A percentile compares a stretch with the other conserved stretches of the same genome.
These are phyloP conservation scores for Abelmoschus esculentus DNA, from an alignment of 345 rosid species.

Conservation along the genomic window DNA sequence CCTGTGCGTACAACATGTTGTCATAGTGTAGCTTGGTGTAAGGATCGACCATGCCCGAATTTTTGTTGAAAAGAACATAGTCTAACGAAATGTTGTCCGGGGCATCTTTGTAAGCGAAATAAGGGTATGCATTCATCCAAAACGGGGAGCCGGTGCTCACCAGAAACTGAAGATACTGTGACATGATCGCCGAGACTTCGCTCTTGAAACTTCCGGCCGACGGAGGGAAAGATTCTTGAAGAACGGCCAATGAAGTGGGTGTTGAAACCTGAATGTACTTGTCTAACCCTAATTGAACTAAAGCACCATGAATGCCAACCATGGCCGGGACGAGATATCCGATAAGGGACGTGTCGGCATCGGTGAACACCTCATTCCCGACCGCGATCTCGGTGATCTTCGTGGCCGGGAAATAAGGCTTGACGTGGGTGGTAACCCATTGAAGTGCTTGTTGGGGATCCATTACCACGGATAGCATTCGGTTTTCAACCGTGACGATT, in stretches of 20 bases:
- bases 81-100: constrained; percentile 56
- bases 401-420: constrained; percentile 64
- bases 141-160: constrained; percentile 51
- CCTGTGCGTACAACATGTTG: constrained; percentile 94
- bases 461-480: constrained; percentile 45
- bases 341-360: constrained; percentile 35
- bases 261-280: constrained; percentile 66
- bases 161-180: constrained; percentile 52
- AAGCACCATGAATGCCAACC: constrained; percentile 62
- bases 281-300: constrained; percentile 64
- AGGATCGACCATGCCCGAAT: constrained; percentile 78
- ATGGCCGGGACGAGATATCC: constrained; percentile 71
- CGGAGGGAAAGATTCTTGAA: constrained; percentile 75
- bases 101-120: constrained; percentile 80
- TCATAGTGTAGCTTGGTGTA: constrained; percentile 65
- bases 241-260: constrained; percentile 63
- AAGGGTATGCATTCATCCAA: constrained; percentile 96
- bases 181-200: constrained; percentile 46
- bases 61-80: constrained; percentile 80
- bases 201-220: constrained; percentile 73
- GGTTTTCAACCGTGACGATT: constrained; percentile 69
- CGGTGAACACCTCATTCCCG: constrained; percentile 68
- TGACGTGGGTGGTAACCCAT: constrained; percentile 62
- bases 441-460: constrained; percentile 78
- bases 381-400: constrained; percentile 64